These are phyloP conservation scores for Verticillium zaregamsianum DNA, from an alignment of 2,329 filamentous ascomycete genomes.

Conservation along the genomic window DNA sequence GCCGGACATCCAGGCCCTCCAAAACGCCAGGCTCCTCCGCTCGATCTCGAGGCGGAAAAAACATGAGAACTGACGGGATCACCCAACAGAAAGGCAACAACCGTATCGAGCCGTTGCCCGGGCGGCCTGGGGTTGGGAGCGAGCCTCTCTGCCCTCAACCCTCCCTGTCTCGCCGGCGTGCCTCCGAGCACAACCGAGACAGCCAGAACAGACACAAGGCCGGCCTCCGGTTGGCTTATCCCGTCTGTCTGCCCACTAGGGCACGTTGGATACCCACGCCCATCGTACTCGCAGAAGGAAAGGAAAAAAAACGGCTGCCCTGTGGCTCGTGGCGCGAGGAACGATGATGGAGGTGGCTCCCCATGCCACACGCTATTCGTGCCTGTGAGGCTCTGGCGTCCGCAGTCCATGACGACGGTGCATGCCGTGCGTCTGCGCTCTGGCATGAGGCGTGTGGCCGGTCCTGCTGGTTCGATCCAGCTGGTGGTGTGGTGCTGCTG, in stretches of 20 bases:
- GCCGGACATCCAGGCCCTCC: background rate
- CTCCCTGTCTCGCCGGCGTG: background rate
- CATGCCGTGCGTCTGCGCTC: background rate
- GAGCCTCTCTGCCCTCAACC: background rate
- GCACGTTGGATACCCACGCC: background rate
- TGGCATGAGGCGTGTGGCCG: background rate
- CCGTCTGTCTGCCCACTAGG: background rate
- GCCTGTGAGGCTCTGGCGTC: background rate
- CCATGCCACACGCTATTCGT: background rate
- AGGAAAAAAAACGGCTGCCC: background rate
- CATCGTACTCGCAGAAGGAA: background rate
- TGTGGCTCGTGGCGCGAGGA: background rate
- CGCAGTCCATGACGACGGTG: background rate
- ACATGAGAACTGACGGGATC: background rate
- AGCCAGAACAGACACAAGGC: background rate
- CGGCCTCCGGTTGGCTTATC: too few species aligned
- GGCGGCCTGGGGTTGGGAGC: background rate
- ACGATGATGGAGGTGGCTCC: background rate
- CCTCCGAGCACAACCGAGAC: conserved; percentile 1
- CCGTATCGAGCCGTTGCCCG: background rate
- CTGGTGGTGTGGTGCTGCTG: background rate
- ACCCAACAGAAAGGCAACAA: background rate
- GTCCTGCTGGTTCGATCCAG: background rate
- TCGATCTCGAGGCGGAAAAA: background rate
- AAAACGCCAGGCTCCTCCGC: background rate